Base-by-base conservation (phyloP, 75 land plant species). In the Chamaecyparis obtusa region DNA sequence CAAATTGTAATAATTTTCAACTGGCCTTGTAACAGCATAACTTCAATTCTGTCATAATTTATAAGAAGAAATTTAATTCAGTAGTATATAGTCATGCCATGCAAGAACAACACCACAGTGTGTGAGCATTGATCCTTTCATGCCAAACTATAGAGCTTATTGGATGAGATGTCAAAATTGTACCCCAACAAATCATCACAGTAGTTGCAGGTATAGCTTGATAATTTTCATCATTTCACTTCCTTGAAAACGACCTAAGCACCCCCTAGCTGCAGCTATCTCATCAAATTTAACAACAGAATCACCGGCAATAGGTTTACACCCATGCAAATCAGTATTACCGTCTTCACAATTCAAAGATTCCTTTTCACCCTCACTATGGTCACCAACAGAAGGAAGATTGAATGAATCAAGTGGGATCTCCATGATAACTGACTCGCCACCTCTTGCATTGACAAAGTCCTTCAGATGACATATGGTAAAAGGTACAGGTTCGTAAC, bases 191-290 rank as follows among this genome's bases (percentile, higher is more conserved):
- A 44, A 46, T 43, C 27, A n/a, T 81, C 83, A 81, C 10, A 32
- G 46, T n/a, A 87, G 82, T 49, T 93, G 89, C 67, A 96, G 78
- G 72, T 88, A 95, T 71, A 84, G 88, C 86, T 94, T 95, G 87
- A 98, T 94, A 16, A 98, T 90, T 43, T 93, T 94, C 97, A 98
- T 95, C 99, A 98, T 98, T 88, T 98, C 99, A 60, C 96, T 90
- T 32, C 99, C 99, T 35, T 92, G 90, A 88, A 98, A 98, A 24
- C 99, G 92, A 30, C 99, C 99, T 86, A 98, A 94, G 75, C 98
- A 96, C 0, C 99, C 99, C 77, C 92, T 90, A 21, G 99, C 97
- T 21, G 99, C 99, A 30, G 97, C 94, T 79, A 94, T 91, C 91
- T 98, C 99, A 87, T 90, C 89, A 74, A 94, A 95, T 32, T 86